Evolutionary conservation across 768 basidiomycete species (phyloP).

Genomic region (Leccinum imitatum): DNA sequence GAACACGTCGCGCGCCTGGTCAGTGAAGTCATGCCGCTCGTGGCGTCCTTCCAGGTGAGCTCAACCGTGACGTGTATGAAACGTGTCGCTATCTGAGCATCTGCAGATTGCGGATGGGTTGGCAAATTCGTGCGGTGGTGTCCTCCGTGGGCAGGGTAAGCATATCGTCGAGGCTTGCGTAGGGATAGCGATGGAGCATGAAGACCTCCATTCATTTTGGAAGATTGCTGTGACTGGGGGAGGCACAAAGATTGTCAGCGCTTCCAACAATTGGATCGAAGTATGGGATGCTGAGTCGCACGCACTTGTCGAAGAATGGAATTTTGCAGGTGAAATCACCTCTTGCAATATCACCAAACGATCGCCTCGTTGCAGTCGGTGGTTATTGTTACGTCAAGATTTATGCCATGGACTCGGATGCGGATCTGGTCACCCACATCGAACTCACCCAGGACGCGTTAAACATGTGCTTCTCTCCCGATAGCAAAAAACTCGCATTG

Average conservation of each 20-base stretch:
- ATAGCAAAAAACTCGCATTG: background rate
- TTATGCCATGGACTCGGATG: background rate
- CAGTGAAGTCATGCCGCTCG: slow-evolving; percentile 49
- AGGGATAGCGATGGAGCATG: background rate
- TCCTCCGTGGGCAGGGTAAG: slow-evolving; percentile 48
- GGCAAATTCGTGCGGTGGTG: slow-evolving; percentile 50
- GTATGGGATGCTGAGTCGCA: background rate
- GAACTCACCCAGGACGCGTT: too few species aligned
- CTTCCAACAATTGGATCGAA: background rate
- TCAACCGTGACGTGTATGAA: background rate
- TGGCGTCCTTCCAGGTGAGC: slow-evolving; percentile 53
- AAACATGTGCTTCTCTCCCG: background rate
- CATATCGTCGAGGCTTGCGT: background rate
- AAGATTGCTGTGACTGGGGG: background rate
- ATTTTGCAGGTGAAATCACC: too few species aligned
- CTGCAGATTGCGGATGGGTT: slow-evolving; percentile 49
- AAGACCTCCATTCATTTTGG: background rate
- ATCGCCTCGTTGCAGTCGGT: background rate
- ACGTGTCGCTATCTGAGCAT: background rate
- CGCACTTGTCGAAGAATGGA: background rate
- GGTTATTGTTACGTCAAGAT: background rate
- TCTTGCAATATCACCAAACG: background rate
- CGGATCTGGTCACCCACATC: too few species aligned
- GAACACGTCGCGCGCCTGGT: slow-evolving; percentile 49
- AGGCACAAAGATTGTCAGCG: background rate